phyloP scores from a whole-genome alignment of 305 asterid species.

The Solanum aculeatissimum region DNA sequence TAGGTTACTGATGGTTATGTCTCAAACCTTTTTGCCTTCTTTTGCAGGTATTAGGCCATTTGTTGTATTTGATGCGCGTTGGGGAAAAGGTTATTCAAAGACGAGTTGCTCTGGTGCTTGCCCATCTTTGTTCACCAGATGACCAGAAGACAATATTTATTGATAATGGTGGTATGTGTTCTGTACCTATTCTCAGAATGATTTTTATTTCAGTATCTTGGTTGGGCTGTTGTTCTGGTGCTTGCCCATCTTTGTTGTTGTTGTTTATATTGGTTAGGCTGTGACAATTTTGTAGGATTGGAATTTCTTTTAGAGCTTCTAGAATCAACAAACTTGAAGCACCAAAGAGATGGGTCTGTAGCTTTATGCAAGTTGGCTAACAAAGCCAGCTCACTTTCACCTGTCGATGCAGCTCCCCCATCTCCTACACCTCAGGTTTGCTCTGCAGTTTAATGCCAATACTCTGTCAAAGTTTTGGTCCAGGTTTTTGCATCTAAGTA shows the following conservation, averaged over 20 bases:
- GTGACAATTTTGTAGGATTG: no score
- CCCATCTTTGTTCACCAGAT: constrained; percentile 88
- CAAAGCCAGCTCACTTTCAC: constrained; percentile 75
- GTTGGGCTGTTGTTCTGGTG: no score
- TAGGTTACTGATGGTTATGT: neutral
- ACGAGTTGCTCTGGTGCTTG: constrained; percentile 87
- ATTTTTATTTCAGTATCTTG: neutral
- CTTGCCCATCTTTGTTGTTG: no score
- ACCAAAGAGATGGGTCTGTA: constrained; percentile 72
- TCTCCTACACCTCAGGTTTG: constrained; percentile 88
- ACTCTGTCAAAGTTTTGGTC: neutral
- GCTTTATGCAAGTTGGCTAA: constrained; percentile 78
- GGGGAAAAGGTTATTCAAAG: constrained; percentile 64
- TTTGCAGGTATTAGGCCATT: constrained; percentile 78
- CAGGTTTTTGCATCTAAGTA: neutral
- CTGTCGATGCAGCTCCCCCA: constrained; percentile 92
- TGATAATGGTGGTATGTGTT: constrained; percentile 52
- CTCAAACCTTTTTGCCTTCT: neutral
- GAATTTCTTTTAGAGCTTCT: constrained; percentile 78
- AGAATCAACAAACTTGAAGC: constrained; percentile 51
- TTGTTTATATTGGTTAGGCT: no score
- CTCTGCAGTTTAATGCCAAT: neutral
- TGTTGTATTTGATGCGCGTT: constrained; percentile 77
- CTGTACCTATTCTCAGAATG: neutral
- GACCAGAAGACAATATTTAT: constrained; percentile 75